These are phyloP conservation scores for Ceratocystiopsis minuta DNA, from an alignment of 2,329 filamentous ascomycete species.

Conservation along the genomic window DNA sequence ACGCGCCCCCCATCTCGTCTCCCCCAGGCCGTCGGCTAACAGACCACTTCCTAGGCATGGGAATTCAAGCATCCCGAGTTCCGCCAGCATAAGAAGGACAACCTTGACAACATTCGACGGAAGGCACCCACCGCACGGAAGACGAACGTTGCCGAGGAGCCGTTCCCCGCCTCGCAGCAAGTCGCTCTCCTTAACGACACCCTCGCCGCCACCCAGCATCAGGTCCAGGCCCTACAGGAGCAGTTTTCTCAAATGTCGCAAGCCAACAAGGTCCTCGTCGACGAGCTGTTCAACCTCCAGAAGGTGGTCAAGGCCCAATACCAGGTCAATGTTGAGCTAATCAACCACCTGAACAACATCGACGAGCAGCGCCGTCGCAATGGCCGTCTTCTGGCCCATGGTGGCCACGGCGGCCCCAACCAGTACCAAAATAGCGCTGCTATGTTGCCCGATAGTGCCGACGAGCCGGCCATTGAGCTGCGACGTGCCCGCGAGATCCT, in stretches of 20 bases:
- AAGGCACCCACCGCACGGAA: conserved; percentile 90
- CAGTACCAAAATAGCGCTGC: conserved; percentile 18
- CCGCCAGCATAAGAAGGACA: conserved; percentile 87
- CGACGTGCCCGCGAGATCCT: conserved; percentile 39
- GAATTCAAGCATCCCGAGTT: conserved; percentile 98
- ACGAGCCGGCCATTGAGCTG: conserved; percentile 31
- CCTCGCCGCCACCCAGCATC: conserved; percentile 75
- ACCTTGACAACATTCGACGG: conserved; percentile 84
- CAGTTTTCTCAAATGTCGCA: conserved; percentile 61
- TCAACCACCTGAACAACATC: conserved; percentile 34
- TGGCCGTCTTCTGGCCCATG: conserved; percentile 20
- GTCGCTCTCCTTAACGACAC: conserved; percentile 79
- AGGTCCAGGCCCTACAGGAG: conserved; percentile 74
- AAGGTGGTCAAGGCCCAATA: conserved; percentile 41
- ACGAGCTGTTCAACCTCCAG: conserved; percentile 41
- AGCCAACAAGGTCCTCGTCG: conserved; percentile 42
- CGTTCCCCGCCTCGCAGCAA: conserved; percentile 67
- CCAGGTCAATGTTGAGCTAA: conserved; percentile 38
- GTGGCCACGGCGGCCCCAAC: conserved; percentile 20
- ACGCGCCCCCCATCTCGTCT: conserved; percentile 6
- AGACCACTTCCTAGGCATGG: conserved; percentile 45
- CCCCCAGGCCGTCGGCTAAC: conserved; percentile 8
- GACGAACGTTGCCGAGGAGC: conserved; percentile 40
- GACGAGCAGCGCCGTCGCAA: conserved; percentile 25
- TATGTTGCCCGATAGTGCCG: conserved; percentile 26